These are phyloP conservation scores for Neoboletus magnificus DNA, from an alignment of 768 basidiomycete species.

Conservation along the genomic window DNA sequence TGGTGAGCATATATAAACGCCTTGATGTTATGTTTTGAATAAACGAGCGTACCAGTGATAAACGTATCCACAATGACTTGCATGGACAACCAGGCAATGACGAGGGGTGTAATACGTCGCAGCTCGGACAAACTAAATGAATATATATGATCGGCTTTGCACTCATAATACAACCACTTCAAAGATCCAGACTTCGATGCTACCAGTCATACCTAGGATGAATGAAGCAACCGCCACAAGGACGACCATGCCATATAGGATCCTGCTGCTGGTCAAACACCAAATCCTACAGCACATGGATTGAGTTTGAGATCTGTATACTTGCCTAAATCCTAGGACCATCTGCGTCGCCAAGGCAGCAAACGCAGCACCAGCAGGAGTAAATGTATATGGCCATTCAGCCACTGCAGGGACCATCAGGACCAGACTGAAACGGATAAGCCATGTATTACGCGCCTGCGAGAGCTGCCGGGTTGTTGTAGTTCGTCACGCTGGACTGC, in stretches of 20 bases:
- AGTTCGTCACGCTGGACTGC: not conserved
- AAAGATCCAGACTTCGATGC: not conserved
- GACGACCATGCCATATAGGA: not conserved
- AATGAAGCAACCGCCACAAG: not conserved
- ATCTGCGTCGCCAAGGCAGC: constrained; percentile 48
- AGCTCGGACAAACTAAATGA: not conserved
- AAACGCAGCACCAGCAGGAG: constrained; percentile 43
- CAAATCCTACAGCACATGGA: not conserved
- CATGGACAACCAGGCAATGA: not conserved
- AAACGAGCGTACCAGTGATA: not conserved
- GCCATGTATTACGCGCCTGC: not conserved
- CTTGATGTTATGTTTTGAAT: not conserved
- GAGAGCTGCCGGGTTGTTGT: not conserved
- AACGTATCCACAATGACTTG: not conserved
- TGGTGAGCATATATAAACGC: not conserved
- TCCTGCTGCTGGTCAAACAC: not conserved
- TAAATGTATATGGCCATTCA: constrained; percentile 49
- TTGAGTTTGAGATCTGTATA: not conserved
- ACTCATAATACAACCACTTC: not conserved
- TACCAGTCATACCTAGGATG: not conserved
- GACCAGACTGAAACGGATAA: not conserved
- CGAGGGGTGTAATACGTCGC: not conserved
- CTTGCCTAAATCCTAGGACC: constrained; percentile 46
- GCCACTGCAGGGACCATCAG: not conserved
- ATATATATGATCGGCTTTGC: no score